Evolutionary conservation across 345 rosid genomes (phyloP).

Genomic region (Psidium friedrichsthalianum): DNA sequence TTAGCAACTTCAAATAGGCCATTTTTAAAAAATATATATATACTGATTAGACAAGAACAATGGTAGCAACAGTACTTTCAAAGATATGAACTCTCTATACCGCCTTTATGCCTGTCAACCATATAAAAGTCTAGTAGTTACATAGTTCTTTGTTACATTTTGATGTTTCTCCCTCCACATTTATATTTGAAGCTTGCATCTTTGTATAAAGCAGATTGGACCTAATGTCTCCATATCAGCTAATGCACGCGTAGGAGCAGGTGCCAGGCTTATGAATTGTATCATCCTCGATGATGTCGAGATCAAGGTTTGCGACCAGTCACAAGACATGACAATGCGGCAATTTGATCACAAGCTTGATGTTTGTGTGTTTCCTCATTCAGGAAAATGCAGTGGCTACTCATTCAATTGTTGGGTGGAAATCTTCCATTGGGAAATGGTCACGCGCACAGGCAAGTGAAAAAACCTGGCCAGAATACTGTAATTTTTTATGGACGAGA

Average conservation of each 20-base stretch:
- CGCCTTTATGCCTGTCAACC: neutral
- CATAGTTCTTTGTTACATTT: neutral
- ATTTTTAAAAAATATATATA: no score
- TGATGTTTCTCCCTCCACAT: neutral
- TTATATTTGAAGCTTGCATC: neutral
- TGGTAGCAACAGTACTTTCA: neutral
- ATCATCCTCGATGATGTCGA: conserved; percentile 89
- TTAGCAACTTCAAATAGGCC: neutral
- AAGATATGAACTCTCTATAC: neutral
- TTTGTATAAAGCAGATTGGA: conserved; percentile 54
- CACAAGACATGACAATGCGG: neutral
- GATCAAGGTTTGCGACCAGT: conserved; percentile 43
- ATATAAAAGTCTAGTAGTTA: neutral
- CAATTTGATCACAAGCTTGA: conserved; percentile 1
- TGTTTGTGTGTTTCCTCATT: neutral
- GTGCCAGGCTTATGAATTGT: conserved; percentile 85
- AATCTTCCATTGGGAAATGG: conserved; percentile 89
- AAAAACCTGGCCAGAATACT: neutral
- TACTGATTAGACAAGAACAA: neutral
- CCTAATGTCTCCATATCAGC: conserved; percentile 88
- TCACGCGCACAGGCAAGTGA: conserved; percentile 86
- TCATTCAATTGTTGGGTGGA: conserved; percentile 88
- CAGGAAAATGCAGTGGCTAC: conserved; percentile 93
- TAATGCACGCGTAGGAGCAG: conserved; percentile 88
- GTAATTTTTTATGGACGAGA: neutral